Evolutionary conservation across 2,329 filamentous ascomycete species (phyloP), one percentile per base, ranked within the genome.

Genomic region (Trichoderma arundinaceum): DNA sequence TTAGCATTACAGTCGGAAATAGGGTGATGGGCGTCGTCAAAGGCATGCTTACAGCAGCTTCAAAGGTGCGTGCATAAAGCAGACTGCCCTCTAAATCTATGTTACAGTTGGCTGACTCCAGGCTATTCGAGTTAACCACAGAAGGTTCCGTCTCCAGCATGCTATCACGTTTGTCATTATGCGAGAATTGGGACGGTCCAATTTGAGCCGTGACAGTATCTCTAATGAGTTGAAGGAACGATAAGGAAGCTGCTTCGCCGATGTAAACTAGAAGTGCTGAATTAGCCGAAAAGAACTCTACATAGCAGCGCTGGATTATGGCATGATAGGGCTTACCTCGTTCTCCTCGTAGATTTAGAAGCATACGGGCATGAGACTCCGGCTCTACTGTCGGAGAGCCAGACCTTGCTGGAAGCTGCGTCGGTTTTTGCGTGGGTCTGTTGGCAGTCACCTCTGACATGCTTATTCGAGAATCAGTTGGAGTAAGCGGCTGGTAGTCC

Each of bases 211-310:
- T 79, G 68, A 82, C 71, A 2, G 77, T 79, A 12, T 81, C 77
- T 13, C 83, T 79, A 13, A 86, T 76, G 41, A 86, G 78, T 65
- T 86, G 83, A 1, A 87, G 73, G 65, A 87, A 87, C 0, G 85
- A 86, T 13, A 88, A 74, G 0, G 83, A 81, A 1, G 82, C 82
- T 9, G 80, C 81, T n/a, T 80, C 76, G n/a, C 82, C 80, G 54
- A 84, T 77, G 57, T 81, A 84, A 0, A 84, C 80, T 84, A 48
- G 12, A 17, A 8, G 41, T 2, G 19, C n/a, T 38, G 12, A 3
- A 13, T 62, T 53, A 62, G 59, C 15, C 35, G 9, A 22, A 13
- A 1, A 9, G 7, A 5, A 0, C 2, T 12, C 17, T 32, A 8
- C 22, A 28, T n/a, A 8, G 19, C n/a, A 28, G 7, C 9, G 9